Percentiles rank a stretch among this genome's conserved stretches.
Evolutionary conservation across 805 yeast genomes (phyloP).

Genomic region (Lipomyces lipofer): DNA sequence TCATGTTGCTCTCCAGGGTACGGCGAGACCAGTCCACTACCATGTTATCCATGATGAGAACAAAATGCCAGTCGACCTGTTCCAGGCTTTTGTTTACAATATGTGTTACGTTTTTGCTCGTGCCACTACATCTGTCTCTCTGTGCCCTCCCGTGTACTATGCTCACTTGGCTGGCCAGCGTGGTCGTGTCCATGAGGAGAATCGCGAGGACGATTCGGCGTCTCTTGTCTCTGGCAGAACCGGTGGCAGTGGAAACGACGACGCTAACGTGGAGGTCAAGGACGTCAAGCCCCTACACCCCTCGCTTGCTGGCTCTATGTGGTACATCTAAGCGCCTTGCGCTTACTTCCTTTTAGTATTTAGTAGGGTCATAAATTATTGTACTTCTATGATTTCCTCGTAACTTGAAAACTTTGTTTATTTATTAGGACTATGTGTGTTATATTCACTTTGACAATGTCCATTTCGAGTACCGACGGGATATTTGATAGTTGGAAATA

Average conservation of each 20-base stretch:
- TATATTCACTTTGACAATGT: too few relatives aligned
- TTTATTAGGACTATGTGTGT: too few relatives aligned
- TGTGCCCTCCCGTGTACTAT: conserved; percentile 42
- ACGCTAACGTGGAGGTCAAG: background rate
- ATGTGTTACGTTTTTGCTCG: conserved; percentile 39
- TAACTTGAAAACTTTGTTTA: too few relatives aligned
- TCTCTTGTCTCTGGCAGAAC: conserved; percentile 9
- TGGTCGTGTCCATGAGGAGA: conserved; percentile 38
- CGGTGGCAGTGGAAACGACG: conserved; percentile 1
- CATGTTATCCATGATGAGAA: conserved; percentile 40
- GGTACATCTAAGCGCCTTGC: conserved; percentile 8
- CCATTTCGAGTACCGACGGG: too few relatives aligned
- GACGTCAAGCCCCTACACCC: conserved; percentile 10
- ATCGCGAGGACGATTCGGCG: conserved; percentile 6
- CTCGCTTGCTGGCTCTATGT: conserved; percentile 10
- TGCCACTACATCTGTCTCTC: conserved; percentile 40
- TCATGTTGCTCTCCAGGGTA: conserved; percentile 42
- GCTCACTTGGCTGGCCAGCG: conserved; percentile 40
- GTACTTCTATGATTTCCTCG: too few relatives aligned
- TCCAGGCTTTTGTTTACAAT: conserved; percentile 36
- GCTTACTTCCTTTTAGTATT: too few relatives aligned
- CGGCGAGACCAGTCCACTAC: conserved; percentile 42
- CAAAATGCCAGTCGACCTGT: conserved; percentile 32
- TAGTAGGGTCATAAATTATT: too few relatives aligned
- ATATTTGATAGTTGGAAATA: too few relatives aligned